Evolutionary conservation across 2,329 filamentous ascomycete species (phyloP).

Genomic region (Hymenoscyphus linearis): DNA sequence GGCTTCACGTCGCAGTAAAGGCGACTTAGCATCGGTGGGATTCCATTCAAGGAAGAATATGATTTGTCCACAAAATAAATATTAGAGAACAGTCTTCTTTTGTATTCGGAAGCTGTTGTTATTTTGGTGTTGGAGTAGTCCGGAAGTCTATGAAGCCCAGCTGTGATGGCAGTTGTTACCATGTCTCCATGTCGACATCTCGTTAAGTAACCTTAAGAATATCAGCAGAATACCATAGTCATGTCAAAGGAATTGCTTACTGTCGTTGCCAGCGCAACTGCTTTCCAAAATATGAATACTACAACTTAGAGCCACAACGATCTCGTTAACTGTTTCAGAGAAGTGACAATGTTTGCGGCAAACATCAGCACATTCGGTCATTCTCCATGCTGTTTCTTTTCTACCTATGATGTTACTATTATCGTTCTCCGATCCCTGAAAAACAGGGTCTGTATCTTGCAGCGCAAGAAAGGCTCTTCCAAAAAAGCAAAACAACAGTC

Average conservation of each 20-base stretch:
- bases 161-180: conserved; percentile 21
- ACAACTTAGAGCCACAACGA: conserved; percentile 18
- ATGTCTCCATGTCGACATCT: conserved; percentile 25
- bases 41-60: conserved; percentile 24
- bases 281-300: conserved; percentile 21
- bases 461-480: conserved; percentile 23
- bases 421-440: conserved; percentile 20
- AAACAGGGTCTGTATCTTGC: conserved; percentile 27
- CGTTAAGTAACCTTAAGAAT: conserved; percentile 19
- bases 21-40: conserved; percentile 23
- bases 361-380: conserved; percentile 29
- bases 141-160: conserved; percentile 28
- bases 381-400: conserved; percentile 27
- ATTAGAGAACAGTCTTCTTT: conserved; percentile 21
- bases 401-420: conserved; percentile 17
- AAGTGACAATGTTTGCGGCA: conserved; percentile 20
- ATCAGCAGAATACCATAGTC: background rate
- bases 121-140: conserved; percentile 17
- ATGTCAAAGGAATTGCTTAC: conserved; percentile 15
- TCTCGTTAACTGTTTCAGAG: conserved; percentile 20
- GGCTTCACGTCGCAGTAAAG: conserved; percentile 23
- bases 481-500: conserved; percentile 27
- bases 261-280: conserved; percentile 26
- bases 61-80: conserved; percentile 27
- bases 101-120: conserved; percentile 28